Conservation (phyloP, 768 basidiomycete genomes). For the Auricularia auricula-judae region DNA sequence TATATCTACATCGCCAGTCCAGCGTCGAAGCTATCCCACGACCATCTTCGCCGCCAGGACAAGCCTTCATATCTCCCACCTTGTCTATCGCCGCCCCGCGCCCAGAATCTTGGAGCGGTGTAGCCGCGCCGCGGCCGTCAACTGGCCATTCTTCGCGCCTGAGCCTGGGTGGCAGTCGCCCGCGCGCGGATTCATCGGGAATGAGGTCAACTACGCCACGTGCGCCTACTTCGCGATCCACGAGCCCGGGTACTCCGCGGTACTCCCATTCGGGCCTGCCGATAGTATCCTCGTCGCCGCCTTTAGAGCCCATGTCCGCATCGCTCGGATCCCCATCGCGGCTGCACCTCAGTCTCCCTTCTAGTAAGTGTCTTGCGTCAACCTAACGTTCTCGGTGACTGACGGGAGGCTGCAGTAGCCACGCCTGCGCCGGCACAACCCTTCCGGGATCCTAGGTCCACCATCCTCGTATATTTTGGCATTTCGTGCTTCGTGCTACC, state of each 20-base stretch:
- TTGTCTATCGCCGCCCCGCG: not conserved
- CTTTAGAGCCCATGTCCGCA: conserved; percentile 8
- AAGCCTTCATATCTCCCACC: not conserved
- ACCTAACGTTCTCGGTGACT: conserved; percentile 2
- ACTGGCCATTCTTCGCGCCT: not conserved
- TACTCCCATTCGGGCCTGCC: not conserved
- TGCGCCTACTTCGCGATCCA: not conserved
- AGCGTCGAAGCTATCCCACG: conserved; percentile 69
- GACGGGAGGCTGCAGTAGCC: conserved; percentile 17
- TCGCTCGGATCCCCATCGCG: conserved; percentile 12
- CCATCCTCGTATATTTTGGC: conserved; percentile 71
- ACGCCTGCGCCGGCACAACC: conserved; percentile 44
- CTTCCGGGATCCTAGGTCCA: conserved; percentile 63
- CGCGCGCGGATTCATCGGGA: not conserved
- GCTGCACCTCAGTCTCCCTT: conserved; percentile 13
- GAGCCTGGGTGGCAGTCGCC: not conserved
- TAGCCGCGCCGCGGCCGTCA: not conserved
- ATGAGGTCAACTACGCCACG: not conserved
- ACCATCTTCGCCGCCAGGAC: conserved; percentile 39
- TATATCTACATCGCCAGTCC: conserved; percentile 83
- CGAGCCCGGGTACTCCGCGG: not conserved
- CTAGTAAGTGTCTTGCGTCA: conserved; percentile 6
- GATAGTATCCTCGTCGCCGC: conserved; percentile 1
- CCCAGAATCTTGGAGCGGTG: not conserved
- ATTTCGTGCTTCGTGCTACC: conserved; percentile 78